These are phyloP conservation scores for Dendrostoma leiphaemia DNA, from an alignment of 2,329 filamentous ascomycete species.

Conservation along the genomic window DNA sequence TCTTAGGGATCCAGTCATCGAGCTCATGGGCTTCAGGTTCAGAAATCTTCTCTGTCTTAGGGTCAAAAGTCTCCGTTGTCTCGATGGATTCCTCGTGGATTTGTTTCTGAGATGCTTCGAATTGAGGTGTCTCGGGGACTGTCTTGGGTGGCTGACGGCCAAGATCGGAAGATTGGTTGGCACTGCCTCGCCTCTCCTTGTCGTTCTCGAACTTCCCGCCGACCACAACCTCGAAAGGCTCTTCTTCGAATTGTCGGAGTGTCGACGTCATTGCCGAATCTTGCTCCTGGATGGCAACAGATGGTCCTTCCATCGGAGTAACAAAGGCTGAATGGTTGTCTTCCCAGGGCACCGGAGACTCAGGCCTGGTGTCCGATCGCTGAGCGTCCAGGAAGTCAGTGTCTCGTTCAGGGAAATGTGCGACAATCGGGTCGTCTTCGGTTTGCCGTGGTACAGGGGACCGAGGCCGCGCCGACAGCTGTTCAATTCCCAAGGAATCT, in stretches of 20 bases:
- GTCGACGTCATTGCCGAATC: neutral
- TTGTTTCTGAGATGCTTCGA: neutral
- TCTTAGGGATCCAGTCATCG: conserved; percentile 21
- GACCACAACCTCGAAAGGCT: neutral
- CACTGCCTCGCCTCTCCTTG: conserved; percentile 19
- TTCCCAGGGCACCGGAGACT: neutral
- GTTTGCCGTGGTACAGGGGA: neutral
- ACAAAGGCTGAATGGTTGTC: conserved; percentile 1
- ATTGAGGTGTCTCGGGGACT: conserved; percentile 6
- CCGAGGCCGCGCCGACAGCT: neutral
- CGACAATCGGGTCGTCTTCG: neutral
- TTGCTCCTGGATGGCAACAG: neutral
- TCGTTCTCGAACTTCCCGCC: conserved; percentile 7
- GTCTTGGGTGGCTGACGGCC: neutral
- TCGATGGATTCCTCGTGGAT: neutral
- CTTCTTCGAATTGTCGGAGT: neutral
- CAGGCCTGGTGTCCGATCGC: neutral
- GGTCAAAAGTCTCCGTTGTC: neutral
- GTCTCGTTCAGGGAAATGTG: neutral
- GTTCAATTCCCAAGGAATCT: neutral
- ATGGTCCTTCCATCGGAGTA: conserved; percentile 2
- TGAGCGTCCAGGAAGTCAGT: neutral
- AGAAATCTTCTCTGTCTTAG: neutral
- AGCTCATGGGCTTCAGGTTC: conserved; percentile 20
- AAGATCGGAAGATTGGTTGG: conserved; percentile 12